Conservation (phyloP, 257 asterid genomes). For the Solanum gandarillasii region DNA sequence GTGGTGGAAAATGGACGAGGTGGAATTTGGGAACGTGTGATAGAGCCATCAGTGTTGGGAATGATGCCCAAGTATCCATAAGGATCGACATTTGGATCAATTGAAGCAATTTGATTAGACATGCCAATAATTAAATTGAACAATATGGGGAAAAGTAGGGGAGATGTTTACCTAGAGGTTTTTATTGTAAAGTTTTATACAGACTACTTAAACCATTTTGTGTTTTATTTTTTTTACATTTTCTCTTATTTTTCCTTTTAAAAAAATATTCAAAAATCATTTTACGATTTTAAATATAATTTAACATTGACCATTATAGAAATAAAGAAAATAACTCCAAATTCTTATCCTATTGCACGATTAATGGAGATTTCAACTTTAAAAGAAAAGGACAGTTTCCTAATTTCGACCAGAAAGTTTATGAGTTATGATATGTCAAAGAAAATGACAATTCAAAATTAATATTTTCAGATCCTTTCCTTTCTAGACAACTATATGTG, state of each 20-base stretch:
- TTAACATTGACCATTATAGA: neutral
- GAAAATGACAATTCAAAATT: neutral
- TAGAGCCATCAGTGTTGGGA: slow-evolving; percentile 24
- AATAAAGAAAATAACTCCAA: neutral
- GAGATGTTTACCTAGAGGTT: neutral
- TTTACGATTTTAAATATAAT: neutral
- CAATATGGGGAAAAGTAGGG: neutral
- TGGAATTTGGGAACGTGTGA: slow-evolving; percentile 6
- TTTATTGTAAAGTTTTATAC: neutral
- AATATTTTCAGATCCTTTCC: neutral
- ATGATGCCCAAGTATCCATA: slow-evolving; percentile 15
- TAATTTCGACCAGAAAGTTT: neutral
- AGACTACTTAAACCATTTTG: neutral
- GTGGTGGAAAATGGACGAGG: slow-evolving; percentile 6
- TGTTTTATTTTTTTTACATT: neutral
- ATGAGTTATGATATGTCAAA: neutral
- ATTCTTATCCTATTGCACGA: neutral
- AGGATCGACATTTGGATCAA: slow-evolving; percentile 23
- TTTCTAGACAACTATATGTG: neutral
- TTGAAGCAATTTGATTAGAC: neutral
- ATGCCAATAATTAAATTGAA: neutral
- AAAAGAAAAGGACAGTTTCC: neutral
- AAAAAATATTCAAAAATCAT: neutral
- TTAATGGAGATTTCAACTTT: neutral
- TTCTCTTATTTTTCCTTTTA: too few species aligned